These are phyloP conservation scores for Fusarium torreyae DNA, from an alignment of 2,329 filamentous ascomycete species.

Conservation along the genomic window DNA sequence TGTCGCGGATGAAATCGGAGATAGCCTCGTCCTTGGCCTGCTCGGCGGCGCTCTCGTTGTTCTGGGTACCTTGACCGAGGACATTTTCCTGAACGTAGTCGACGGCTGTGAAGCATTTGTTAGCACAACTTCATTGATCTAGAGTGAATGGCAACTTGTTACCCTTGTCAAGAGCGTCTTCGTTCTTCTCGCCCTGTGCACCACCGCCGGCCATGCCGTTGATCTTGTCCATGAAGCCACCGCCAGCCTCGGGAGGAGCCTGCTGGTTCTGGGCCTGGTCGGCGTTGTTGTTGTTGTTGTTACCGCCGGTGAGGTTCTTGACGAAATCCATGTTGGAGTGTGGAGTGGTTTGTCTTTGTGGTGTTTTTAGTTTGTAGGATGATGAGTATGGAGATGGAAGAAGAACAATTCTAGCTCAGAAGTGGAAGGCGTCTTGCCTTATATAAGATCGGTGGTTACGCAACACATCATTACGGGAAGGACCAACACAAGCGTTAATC, in stretches of 20 bases:
- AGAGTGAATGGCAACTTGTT: neutral
- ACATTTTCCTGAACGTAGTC: slow-evolving; percentile 85
- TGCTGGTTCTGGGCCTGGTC: slow-evolving; percentile 48
- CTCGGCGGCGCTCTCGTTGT: slow-evolving; percentile 80
- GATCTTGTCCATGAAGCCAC: slow-evolving; percentile 76
- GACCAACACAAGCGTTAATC: slow-evolving; percentile 9
- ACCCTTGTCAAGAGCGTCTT: slow-evolving; percentile 89
- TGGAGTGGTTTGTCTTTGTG: neutral
- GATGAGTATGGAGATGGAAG: slow-evolving; percentile 1
- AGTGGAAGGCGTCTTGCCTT: slow-evolving; percentile 6
- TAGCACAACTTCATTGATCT: rapidly evolving
- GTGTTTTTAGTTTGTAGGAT: neutral
- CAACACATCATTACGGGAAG: slow-evolving; percentile 7
- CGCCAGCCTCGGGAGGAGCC: slow-evolving; percentile 51
- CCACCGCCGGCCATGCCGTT: slow-evolving; percentile 82
- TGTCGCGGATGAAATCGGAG: slow-evolving; percentile 77
- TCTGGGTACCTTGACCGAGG: slow-evolving; percentile 78
- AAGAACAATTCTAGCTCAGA: neutral
- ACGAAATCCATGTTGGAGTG: slow-evolving; percentile 67
- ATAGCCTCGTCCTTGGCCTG: slow-evolving; percentile 89
- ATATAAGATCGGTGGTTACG: slow-evolving; percentile 20
- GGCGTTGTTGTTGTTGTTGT: slow-evolving; percentile 50
- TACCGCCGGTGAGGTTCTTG: slow-evolving; percentile 65
- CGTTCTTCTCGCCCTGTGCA: slow-evolving; percentile 82
- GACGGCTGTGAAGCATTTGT: slow-evolving; percentile 67